phyloP scores from a whole-genome alignment of 345 rosid species.

The Combretum micranthum region DNA sequence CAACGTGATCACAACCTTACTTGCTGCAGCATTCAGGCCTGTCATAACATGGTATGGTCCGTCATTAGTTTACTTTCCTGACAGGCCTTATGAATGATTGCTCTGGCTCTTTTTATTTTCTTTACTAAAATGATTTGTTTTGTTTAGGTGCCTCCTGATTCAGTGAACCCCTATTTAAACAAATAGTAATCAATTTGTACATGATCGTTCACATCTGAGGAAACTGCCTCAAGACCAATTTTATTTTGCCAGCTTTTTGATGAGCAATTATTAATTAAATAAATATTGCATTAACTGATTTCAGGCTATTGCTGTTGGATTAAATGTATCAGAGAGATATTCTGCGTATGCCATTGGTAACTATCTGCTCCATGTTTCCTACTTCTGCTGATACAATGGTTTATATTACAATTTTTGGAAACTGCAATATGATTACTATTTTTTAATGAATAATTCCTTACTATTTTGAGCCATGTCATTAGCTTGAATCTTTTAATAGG shows the following conservation, averaged over 20 bases:
- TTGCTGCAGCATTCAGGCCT: constrained; percentile 94
- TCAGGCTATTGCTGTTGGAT: constrained; percentile 90
- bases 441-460: background rate
- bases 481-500: too few species aligned
- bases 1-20: constrained; percentile 86
- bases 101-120: constrained; percentile 3
- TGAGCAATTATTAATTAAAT: background rate
- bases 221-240: constrained; percentile 14
- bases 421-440: too few species aligned
- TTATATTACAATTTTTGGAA: background rate
- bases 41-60: constrained; percentile 84
- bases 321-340: constrained; percentile 91
- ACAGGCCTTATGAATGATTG: background rate
- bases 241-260: background rate
- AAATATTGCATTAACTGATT: constrained; percentile 8
- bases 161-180: constrained; percentile 89
- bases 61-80: constrained; percentile 6
- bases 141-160: constrained; percentile 90
- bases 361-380: constrained; percentile 9
- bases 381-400: background rate
- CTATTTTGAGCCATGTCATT: background rate
- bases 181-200: constrained; percentile 91
- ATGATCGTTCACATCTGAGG: constrained; percentile 91
- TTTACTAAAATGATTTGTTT: constrained; percentile 8
- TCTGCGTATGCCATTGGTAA: constrained; percentile 90